A percentile compares a stretch with the other conserved stretches of the same genome.
Conservation (phyloP, 2,329 filamentous ascomycete species). For the Phoma herbarum region DNA sequence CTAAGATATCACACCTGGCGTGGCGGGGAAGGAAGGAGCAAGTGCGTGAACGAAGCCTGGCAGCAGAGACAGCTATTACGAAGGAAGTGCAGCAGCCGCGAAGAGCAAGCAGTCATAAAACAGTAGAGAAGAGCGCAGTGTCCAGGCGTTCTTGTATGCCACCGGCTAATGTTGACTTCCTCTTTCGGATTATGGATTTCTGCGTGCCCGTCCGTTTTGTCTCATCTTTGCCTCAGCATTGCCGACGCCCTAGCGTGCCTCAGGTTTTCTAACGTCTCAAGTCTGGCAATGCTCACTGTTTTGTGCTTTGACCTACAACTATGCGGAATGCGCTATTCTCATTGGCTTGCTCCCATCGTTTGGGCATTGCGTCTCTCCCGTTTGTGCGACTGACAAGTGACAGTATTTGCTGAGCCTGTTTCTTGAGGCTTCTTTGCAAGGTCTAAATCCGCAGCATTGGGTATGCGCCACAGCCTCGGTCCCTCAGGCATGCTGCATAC, state of each 20-base stretch:
- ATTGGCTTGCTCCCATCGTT: background rate
- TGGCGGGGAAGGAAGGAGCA: background rate
- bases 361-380: background rate
- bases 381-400: background rate
- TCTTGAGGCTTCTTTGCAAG: background rate
- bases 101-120: background rate
- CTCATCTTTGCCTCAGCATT: background rate
- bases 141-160: background rate
- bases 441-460: background rate
- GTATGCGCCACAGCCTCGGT: background rate
- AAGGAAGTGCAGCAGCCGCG: background rate
- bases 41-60: background rate
- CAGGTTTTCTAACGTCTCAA: slow-evolving; percentile 23
- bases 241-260: slow-evolving; percentile 9
- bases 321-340: background rate
- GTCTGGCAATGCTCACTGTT: slow-evolving; percentile 15
- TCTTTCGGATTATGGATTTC: background rate
- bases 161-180: background rate
- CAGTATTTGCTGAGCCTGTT: background rate
- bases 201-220: background rate
- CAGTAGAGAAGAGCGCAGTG: background rate
- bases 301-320: slow-evolving; percentile 13
- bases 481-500: background rate
- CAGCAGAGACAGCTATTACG: background rate
- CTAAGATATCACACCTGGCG: background rate